Conservation (phyloP, 805 yeast genomes). For the Yamadazyma laniorum region DNA sequence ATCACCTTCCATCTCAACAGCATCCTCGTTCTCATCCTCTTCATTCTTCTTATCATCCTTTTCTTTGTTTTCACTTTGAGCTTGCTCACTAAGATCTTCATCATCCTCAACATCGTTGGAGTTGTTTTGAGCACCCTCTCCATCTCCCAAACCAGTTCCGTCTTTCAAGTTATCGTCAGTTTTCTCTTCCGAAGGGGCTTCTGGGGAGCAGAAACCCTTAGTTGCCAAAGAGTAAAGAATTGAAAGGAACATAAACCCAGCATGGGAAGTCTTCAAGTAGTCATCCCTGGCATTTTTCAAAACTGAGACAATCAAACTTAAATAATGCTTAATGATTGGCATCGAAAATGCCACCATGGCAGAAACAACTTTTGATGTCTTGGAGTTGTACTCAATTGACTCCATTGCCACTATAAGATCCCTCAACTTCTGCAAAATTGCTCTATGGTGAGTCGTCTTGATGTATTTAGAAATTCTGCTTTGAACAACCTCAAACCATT, state of each 20-base stretch:
- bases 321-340: slow-evolving; percentile 65
- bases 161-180: slow-evolving; percentile 64
- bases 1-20: slow-evolving; percentile 93
- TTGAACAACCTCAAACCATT: slow-evolving; percentile 63
- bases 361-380: slow-evolving; percentile 37
- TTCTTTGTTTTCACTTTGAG: slow-evolving; percentile 69
- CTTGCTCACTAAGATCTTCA: slow-evolving; percentile 80
- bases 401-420: slow-evolving; percentile 34
- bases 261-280: slow-evolving; percentile 56
- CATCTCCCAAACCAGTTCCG: slow-evolving; percentile 93
- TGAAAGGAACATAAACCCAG: slow-evolving; percentile 57
- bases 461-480: slow-evolving; percentile 40
- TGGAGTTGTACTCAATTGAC: slow-evolving; percentile 34
- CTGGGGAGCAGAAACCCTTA: slow-evolving; percentile 92
- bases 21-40: slow-evolving; percentile 75
- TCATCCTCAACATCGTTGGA: slow-evolving; percentile 88
- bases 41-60: slow-evolving; percentile 58
- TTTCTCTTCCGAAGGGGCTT: slow-evolving; percentile 65
- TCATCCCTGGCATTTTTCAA: slow-evolving; percentile 44
- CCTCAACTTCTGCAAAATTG: slow-evolving; percentile 35
- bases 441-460: slow-evolving; percentile 40
- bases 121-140: slow-evolving; percentile 78
- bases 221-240: slow-evolving; percentile 61
- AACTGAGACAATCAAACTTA: slow-evolving; percentile 44
- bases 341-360: slow-evolving; percentile 55